Percentiles rank a stretch among this genome's conserved stretches.
Evolutionary conservation across 805 yeast species (phyloP).

Genomic region (Kazachstania bromeliacearum): DNA sequence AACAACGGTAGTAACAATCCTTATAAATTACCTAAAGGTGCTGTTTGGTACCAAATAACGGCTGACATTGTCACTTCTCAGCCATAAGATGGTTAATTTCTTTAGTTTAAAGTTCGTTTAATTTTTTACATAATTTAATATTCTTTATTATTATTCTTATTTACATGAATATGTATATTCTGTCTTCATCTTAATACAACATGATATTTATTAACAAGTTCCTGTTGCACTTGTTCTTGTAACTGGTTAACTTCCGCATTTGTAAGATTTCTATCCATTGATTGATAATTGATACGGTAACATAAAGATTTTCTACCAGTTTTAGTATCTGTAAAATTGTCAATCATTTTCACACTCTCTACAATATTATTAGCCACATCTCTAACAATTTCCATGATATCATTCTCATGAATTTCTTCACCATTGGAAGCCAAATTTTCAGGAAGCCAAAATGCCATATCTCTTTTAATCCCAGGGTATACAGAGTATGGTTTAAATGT

Average conservation of each 20-base stretch:
- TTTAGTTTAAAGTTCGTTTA: too few relatives aligned
- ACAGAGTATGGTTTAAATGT: slow-evolving; percentile 83
- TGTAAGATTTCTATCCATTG: slow-evolving; percentile 88
- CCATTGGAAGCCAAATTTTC: slow-evolving; percentile 12
- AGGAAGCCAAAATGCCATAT: slow-evolving; percentile 87
- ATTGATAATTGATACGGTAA: slow-evolving; percentile 85
- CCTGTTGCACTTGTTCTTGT: slow-evolving; percentile 54
- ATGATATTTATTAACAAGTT: slow-evolving; percentile 41
- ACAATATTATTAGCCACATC: slow-evolving; percentile 77
- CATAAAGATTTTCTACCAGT: slow-evolving; percentile 70
- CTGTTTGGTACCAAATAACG: slow-evolving; percentile 54
- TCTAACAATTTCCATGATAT: slow-evolving; percentile 88
- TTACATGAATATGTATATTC: slow-evolving; percentile 1
- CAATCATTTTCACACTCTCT: slow-evolving; percentile 73
- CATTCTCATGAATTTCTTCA: slow-evolving; percentile 63
- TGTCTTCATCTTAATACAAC: slow-evolving; percentile 44
- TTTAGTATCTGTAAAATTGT: slow-evolving; percentile 79
- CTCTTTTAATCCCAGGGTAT: slow-evolving; percentile 79
- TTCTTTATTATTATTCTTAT: neutral
- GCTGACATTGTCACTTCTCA: slow-evolving; percentile 30
- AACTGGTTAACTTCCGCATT: slow-evolving; percentile 72
- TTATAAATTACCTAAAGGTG: slow-evolving; percentile 51
- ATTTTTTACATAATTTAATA: too few relatives aligned
- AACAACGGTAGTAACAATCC: slow-evolving; percentile 51
- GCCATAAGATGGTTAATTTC: neutral